Conservation (phyloP, 1,139 yeast genomes). For the Hansenula anomala region DNA sequence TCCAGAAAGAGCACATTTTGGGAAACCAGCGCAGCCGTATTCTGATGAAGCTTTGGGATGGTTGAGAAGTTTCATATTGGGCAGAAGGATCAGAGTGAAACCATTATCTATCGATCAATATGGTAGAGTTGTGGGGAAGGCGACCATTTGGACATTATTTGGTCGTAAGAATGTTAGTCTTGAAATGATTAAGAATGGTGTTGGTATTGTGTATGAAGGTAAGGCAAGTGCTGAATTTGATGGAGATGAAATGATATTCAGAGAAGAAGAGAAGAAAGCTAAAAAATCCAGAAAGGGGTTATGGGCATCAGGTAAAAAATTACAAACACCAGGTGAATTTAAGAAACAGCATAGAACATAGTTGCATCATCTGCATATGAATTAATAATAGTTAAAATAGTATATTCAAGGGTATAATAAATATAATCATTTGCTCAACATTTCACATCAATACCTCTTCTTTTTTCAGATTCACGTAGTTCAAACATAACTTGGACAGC, state of each 20-base stretch:
- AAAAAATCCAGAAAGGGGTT: constrained; percentile 56
- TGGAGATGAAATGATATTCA: constrained; percentile 58
- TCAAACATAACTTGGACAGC: constrained; percentile 96
- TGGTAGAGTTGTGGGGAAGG: constrained; percentile 81
- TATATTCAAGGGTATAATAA: no score
- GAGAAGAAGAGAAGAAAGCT: constrained; percentile 56
- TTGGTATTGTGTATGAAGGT: constrained; percentile 86
- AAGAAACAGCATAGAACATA: constrained; percentile 38
- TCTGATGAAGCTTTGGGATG: constrained; percentile 81
- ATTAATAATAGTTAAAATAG: no score
- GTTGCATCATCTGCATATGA: no score
- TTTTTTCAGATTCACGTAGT: constrained; percentile 75
- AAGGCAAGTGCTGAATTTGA: constrained; percentile 83
- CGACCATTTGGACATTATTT: constrained; percentile 57
- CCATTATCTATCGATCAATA: constrained; percentile 88
- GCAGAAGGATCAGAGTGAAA: constrained; percentile 63
- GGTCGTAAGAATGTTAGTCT: constrained; percentile 79
- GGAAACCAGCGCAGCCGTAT: constrained; percentile 87
- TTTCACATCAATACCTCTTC: constrained; percentile 76
- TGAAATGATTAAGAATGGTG: constrained; percentile 79
- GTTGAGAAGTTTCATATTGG: constrained; percentile 61
- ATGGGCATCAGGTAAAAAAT: constrained; percentile 52
- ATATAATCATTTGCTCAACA: constrained; percentile 42
- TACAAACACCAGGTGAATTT: constrained; percentile 80
- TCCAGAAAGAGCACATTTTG: constrained; percentile 93